These are phyloP conservation scores for Physcomitrium patens DNA, from an alignment of 225 moss, liverwort and hornwort genomes.

Conservation along the genomic window DNA sequence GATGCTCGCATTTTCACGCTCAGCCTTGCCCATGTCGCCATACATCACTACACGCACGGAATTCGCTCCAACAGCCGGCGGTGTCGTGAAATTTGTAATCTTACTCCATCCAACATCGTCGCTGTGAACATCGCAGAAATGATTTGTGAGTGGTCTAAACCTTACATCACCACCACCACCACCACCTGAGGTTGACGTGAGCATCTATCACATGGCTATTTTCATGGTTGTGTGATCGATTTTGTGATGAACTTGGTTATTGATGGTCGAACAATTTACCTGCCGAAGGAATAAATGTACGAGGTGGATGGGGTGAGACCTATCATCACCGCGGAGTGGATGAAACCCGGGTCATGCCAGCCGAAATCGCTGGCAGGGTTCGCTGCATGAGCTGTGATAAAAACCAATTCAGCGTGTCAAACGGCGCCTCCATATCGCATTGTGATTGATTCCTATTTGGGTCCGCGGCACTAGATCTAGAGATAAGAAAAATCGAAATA, in stretches of 20 bases:
- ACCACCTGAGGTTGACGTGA: too few species aligned
- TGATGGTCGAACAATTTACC: conserved; percentile 28
- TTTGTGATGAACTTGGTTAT: not conserved
- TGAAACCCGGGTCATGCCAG: conserved; percentile 72
- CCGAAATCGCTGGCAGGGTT: conserved; percentile 62
- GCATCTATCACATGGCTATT: too few species aligned
- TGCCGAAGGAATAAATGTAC: conserved; percentile 58
- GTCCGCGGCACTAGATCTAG: not conserved
- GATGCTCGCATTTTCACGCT: conserved; percentile 53
- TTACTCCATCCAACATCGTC: conserved; percentile 47
- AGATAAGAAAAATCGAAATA: not conserved
- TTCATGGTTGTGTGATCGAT: too few species aligned
- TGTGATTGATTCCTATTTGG: not conserved
- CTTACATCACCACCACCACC: not conserved
- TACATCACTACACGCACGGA: conserved; percentile 53
- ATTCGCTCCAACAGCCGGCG: conserved; percentile 47
- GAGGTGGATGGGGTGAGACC: conserved; percentile 47
- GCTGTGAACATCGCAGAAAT: conserved; percentile 24
- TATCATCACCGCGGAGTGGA: conserved; percentile 65
- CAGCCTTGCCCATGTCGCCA: conserved; percentile 73
- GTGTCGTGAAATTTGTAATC: conserved; percentile 47
- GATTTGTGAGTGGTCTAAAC: not conserved
- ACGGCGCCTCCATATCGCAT: not conserved
- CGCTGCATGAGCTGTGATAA: conserved; percentile 30
- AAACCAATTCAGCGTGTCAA: not conserved